phyloP scores from a whole-genome alignment of 2,329 filamentous ascomycete species.

The Botryotinia narcissicola region DNA sequence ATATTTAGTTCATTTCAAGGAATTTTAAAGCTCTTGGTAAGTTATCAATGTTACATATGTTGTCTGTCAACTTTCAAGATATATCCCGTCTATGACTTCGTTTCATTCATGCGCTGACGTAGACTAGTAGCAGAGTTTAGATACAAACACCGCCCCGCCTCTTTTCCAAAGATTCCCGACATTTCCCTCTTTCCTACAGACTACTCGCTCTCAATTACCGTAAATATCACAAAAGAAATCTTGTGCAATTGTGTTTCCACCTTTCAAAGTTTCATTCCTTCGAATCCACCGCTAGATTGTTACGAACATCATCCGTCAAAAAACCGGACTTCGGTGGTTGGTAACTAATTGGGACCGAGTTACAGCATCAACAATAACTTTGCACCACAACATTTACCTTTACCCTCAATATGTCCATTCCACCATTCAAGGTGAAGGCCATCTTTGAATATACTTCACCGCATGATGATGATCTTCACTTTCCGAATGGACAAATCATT shows the following conservation, averaged over 20 bases:
- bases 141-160: conserved; percentile 35
- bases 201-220: conserved; percentile 21
- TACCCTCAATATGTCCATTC: conserved; percentile 57
- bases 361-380: conserved; percentile 17
- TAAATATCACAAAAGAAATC: neutral
- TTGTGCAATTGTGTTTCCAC: conserved; percentile 8
- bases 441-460: conserved; percentile 90
- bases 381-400: neutral
- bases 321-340: conserved; percentile 31
- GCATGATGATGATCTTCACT: conserved; percentile 93
- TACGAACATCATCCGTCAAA: conserved; percentile 14
- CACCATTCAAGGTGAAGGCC: conserved; percentile 90
- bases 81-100: conserved; percentile 12
- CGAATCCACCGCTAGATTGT: conserved; percentile 10
- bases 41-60: neutral
- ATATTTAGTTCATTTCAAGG: neutral
- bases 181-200: conserved; percentile 17
- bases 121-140: conserved; percentile 36
- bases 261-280: neutral
- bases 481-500: conserved; percentile 82
- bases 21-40: neutral
- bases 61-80: conserved; percentile 1
- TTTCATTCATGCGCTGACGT: conserved; percentile 37
- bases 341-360: conserved; percentile 17
- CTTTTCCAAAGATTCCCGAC: conserved; percentile 22